phyloP scores from a whole-genome alignment of 768 basidiomycete species.

The Hericium alpestre region DNA sequence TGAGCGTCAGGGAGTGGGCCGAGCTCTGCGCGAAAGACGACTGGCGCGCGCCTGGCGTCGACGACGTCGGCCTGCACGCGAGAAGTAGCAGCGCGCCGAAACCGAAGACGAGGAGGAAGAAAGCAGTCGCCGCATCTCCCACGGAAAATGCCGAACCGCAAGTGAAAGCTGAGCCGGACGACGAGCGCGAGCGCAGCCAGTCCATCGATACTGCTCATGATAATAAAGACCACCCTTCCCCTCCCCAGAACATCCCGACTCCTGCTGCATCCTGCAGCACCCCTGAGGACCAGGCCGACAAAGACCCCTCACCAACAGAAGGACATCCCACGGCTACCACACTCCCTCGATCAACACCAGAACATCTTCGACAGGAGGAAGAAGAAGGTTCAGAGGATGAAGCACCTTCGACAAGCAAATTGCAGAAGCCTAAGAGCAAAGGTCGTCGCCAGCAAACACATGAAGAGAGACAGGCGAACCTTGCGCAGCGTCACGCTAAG shows the following conservation, averaged over 20 bases:
- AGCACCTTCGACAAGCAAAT: conserved; percentile 16
- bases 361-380: conserved; percentile 13
- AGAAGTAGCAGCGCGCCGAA: conserved; percentile 22
- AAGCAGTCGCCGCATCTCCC: conserved; percentile 31
- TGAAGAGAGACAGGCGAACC: conserved; percentile 35
- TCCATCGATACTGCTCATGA: conserved; percentile 11
- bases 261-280: conserved; percentile 15
- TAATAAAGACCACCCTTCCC: conserved; percentile 20
- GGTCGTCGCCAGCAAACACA: conserved; percentile 31
- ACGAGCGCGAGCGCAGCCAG: conserved; percentile 19
- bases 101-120: conserved; percentile 25
- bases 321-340: neutral
- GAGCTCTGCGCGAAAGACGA: conserved; percentile 68
- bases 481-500: conserved; percentile 34
- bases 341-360: neutral
- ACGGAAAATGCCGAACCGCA: conserved; percentile 26
- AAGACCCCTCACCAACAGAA: neutral
- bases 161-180: conserved; percentile 39
- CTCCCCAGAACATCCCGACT: conserved; percentile 31
- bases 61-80: conserved; percentile 44
- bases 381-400: conserved; percentile 15
- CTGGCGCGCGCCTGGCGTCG: conserved; percentile 60
- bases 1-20: conserved; percentile 84
- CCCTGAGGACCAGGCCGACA: neutral
- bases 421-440: conserved; percentile 26